These are phyloP conservation scores for Colletotrichum liriopes DNA, from an alignment of 2,329 filamentous ascomycete genomes.

Conservation along the genomic window DNA sequence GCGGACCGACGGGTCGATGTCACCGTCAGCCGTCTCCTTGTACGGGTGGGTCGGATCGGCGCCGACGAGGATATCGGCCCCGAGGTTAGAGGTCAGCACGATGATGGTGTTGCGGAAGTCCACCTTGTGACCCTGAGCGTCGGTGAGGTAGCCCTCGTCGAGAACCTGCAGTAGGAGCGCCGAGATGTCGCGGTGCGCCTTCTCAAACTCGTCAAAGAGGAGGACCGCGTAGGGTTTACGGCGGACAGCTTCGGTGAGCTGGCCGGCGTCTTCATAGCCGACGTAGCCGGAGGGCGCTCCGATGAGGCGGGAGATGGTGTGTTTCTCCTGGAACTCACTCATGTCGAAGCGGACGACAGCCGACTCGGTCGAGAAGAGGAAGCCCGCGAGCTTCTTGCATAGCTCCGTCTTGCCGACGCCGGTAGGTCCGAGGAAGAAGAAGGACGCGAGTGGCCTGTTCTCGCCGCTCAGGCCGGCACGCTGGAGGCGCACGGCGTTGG, in stretches of 20 bases:
- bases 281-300: conserved; percentile 95
- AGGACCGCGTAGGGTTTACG: conserved; percentile 96
- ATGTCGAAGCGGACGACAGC: conserved; percentile 97
- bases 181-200: conserved; percentile 95
- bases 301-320: conserved; percentile 93
- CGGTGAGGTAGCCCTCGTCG: conserved; percentile 95
- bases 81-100: conserved; percentile 95
- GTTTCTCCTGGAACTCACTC: conserved; percentile 98
- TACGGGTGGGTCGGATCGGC: conserved; percentile 77
- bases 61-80: conserved; percentile 90
- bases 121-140: conserved; percentile 95
- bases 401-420: conserved; percentile 98
- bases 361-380: conserved; percentile 92
- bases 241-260: conserved; percentile 94
- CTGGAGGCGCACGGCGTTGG: conserved; percentile 94
- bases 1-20: conserved; percentile 82
- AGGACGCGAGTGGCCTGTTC: conserved; percentile 91
- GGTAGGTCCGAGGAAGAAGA: conserved; percentile 98
- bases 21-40: conserved; percentile 74
- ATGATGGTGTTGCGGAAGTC: conserved; percentile 98
- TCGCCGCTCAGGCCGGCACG: conserved; percentile 92
- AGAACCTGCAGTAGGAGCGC: conserved; percentile 93
- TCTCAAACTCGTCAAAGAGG: conserved; percentile 97
- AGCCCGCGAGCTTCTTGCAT: conserved; percentile 94
- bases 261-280: conserved; percentile 96